phyloP scores from a whole-genome alignment of 108 stramenopile species.

The Cyclostephanos tholiformis region DNA sequence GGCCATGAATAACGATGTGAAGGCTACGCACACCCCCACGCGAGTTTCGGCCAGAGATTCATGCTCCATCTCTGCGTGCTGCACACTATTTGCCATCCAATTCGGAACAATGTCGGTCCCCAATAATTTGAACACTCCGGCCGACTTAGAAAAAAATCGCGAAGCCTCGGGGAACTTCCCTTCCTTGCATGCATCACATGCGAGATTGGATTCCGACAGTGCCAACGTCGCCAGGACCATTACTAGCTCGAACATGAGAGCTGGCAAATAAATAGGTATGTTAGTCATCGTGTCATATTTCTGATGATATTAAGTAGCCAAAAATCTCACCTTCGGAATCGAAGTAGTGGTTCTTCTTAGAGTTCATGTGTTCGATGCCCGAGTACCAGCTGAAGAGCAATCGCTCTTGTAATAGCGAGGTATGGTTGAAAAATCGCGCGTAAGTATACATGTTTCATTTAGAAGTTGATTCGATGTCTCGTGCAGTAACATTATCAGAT shows the following conservation, averaged over 20 bases:
- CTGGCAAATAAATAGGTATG: conserved; percentile 8
- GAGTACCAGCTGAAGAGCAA: conserved; percentile 77
- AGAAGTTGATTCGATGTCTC: no score
- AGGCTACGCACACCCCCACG: conserved; percentile 67
- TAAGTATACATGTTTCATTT: background rate
- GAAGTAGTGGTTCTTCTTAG: conserved; percentile 48
- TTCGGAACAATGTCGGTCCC: conserved; percentile 71
- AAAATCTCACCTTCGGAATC: conserved; percentile 51
- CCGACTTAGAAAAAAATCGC: conserved; percentile 74
- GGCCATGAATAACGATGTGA: conserved; percentile 70
- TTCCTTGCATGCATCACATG: conserved; percentile 66
- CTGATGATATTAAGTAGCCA: background rate
- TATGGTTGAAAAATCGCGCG: conserved; percentile 12
- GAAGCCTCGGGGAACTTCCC: conserved; percentile 82
- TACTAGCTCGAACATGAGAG: conserved; percentile 87
- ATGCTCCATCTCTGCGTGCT: conserved; percentile 61
- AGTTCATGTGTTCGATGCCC: conserved; percentile 68
- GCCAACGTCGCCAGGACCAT: conserved; percentile 76
- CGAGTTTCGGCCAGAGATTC: conserved; percentile 69
- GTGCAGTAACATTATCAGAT: background rate
- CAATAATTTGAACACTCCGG: conserved; percentile 76
- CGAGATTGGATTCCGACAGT: conserved; percentile 72
- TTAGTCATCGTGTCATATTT: background rate
- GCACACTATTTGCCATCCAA: conserved; percentile 81
- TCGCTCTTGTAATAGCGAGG: conserved; percentile 36